Conservation (phyloP, 2,329 filamentous ascomycete genomes). For the Colletotrichum paranaense region DNA sequence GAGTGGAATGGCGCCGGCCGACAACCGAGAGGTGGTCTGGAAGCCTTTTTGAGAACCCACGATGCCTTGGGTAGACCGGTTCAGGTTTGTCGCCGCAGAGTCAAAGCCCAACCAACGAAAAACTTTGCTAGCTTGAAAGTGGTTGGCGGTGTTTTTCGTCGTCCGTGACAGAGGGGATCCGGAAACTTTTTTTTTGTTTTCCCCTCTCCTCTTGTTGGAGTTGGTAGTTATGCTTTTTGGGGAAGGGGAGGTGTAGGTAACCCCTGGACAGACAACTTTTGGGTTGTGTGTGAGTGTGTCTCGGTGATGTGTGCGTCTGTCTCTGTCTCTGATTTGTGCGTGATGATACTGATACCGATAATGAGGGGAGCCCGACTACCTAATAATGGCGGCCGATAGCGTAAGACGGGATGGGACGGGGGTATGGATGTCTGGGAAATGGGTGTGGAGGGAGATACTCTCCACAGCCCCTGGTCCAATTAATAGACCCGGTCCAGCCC, state of each 20-base stretch:
- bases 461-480: slow-evolving; percentile 27
- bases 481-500: slow-evolving; percentile 33
- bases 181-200: background rate
- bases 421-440: slow-evolving; percentile 31
- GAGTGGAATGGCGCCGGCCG: slow-evolving; percentile 4
- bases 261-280: background rate
- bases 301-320: background rate
- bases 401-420: slow-evolving; percentile 33
- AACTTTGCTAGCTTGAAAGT: slow-evolving; percentile 4
- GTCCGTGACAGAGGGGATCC: slow-evolving; percentile 1
- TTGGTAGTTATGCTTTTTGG: background rate
- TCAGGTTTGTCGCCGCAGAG: slow-evolving; percentile 26
- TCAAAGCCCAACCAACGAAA: slow-evolving; percentile 24
- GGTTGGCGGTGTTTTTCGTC: background rate
- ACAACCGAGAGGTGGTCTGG: slow-evolving; percentile 23
- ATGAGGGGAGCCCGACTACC: slow-evolving; percentile 22
- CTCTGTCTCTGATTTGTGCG: background rate
- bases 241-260: background rate
- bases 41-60: slow-evolving; percentile 25
- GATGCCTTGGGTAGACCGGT: slow-evolving; percentile 29
- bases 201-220: background rate
- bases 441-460: slow-evolving; percentile 30
- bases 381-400: slow-evolving; percentile 27
- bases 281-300: background rate
- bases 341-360: background rate